phyloP scores from a whole-genome alignment of 2,329 filamentous ascomycete genomes.

The Pseudocercospora ulei region DNA sequence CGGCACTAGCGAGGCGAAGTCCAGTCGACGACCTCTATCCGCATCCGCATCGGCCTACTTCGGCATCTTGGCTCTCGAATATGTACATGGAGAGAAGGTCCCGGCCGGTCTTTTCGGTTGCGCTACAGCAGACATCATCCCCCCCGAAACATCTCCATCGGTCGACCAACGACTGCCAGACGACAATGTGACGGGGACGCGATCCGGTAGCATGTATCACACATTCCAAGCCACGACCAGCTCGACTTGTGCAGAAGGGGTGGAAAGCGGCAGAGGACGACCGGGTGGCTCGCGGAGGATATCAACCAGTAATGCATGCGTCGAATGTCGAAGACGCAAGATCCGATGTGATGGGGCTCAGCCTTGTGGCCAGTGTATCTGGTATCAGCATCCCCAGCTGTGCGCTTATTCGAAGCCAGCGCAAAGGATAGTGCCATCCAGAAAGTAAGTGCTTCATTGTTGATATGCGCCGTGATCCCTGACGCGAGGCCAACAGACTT shows the following conservation, averaged over 20 bases:
- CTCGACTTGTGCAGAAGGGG: slow-evolving; percentile 32
- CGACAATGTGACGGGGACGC: slow-evolving; percentile 6
- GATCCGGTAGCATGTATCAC: slow-evolving; percentile 36
- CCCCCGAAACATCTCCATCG: background rate
- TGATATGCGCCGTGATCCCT: background rate
- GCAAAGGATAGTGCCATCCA: slow-evolving; percentile 64
- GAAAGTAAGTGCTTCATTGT: slow-evolving; percentile 58
- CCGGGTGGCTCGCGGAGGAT: slow-evolving; percentile 38
- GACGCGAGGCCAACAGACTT: slow-evolving; percentile 45
- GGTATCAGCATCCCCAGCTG: slow-evolving; percentile 66
- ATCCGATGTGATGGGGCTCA: slow-evolving; percentile 75
- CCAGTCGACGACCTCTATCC: background rate
- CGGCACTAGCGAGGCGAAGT: slow-evolving; percentile 2
- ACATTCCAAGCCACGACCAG: slow-evolving; percentile 37
- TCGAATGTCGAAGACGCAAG: slow-evolving; percentile 69
- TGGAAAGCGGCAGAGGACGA: slow-evolving; percentile 33
- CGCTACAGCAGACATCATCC: too few relatives aligned
- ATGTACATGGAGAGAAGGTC: too few relatives aligned
- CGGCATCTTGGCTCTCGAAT: too few relatives aligned
- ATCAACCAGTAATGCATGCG: slow-evolving; percentile 54
- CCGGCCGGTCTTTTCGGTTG: too few relatives aligned
- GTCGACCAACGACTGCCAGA: background rate
- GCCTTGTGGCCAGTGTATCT: slow-evolving; percentile 72
- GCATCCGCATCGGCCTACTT: too few relatives aligned
- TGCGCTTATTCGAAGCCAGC: slow-evolving; percentile 76